Evolutionary conservation across 2,329 filamentous ascomycete genomes (phyloP), one percentile per base, ranked within the genome.

Genomic region (Trichoderma asperellum): DNA sequence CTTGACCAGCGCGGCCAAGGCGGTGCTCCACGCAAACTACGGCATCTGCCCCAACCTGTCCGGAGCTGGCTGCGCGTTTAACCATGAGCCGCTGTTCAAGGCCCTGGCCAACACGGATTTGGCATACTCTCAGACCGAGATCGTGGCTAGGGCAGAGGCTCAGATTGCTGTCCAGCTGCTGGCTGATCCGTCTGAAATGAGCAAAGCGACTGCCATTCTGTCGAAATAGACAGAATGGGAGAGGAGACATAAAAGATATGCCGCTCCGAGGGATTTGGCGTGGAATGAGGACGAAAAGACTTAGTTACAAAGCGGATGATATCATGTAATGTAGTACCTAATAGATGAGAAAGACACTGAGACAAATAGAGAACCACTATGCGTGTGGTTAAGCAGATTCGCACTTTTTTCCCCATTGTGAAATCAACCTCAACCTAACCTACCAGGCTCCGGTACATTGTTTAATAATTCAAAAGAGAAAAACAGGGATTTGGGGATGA

Each of bases 61-160:
- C 1, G 49, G 59, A 14, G 55, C 27, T 18, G 52, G 56, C 10
- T 72, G 72, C 14, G 56, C 70, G 1, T 73, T 73, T 57, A 73
- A 73, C 69, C 72, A 73, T 37, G 71, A 73, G 69, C 72, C 71
- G 5, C n/a, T 24, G 16, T 72, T 72, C 61, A 61, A 58, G 21
- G 5, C 11, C 0, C 10, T 67, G 7, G 60, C 71, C 1, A 70
- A 68, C 16, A 70, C 68, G 14, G 53, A 52, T 29, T 73, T 64
- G 62, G 58, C 66, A 14, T 73, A 72, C 37, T n/a, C 60, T 2
- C 72, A 72, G 55, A 71, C 71, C 2, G 71, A 72, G 52, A 72
- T 70, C 53, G 52, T 71, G 12, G 70, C 71, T 4, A 61, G 71
- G 27, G 70, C 70, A n/a, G 63, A 69, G 40, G 59, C 71, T 7